These are phyloP conservation scores for Rubia yunnanensis DNA, from an alignment of 257 asterid genomes.

Conservation along the genomic window DNA sequence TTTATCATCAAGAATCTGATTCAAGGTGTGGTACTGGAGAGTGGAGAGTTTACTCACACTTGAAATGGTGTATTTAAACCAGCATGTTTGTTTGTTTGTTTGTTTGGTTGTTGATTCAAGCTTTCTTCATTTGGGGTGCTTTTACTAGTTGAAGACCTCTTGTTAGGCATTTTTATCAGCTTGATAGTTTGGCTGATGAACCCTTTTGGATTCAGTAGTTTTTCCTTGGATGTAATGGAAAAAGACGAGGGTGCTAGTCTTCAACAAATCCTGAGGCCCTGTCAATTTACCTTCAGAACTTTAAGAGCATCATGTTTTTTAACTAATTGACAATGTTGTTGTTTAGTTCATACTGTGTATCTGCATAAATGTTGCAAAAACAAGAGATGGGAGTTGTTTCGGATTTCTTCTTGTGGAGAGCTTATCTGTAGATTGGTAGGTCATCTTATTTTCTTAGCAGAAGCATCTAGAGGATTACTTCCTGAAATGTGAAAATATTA, in stretches of 20 bases:
- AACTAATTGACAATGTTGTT: neutral
- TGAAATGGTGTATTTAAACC: neutral
- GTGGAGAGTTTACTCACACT: neutral
- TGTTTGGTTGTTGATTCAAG: neutral
- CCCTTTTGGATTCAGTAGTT: slow-evolving; percentile 2
- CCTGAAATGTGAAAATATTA: neutral
- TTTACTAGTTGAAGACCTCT: neutral
- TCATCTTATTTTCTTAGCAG: neutral
- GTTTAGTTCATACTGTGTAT: neutral
- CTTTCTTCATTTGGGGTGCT: neutral
- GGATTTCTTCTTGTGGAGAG: neutral
- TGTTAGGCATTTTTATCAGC: neutral
- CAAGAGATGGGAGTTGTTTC: neutral
- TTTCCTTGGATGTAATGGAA: neutral
- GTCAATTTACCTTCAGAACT: neutral
- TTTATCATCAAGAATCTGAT: neutral
- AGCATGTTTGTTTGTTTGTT: neutral
- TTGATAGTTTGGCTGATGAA: neutral
- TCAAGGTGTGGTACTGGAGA: too few species aligned
- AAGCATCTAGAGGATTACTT: neutral
- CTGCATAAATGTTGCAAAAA: neutral
- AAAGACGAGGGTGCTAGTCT: neutral
- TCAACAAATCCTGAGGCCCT: neutral
- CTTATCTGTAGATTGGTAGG: neutral
- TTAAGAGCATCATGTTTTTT: neutral